Base-by-base conservation (phyloP, 2,329 filamentous ascomycete species). In the Nemania serpens region DNA sequence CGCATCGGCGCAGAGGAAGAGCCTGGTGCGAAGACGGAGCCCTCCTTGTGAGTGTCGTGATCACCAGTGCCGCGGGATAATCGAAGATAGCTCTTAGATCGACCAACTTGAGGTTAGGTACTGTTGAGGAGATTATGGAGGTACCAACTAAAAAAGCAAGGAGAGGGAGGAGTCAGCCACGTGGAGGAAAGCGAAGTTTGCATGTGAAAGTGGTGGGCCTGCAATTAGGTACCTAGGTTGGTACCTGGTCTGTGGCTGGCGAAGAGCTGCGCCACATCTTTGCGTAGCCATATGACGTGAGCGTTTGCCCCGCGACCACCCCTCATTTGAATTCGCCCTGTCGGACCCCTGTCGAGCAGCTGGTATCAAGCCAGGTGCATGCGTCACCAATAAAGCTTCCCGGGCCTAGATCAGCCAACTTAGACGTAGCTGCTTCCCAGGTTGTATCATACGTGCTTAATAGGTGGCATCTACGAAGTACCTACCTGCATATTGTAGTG, bases 1-100 rank as follows among this genome's bases (percentile, higher is more conserved):
- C 18, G 57, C 47, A 2, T 63, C 66, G 20, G n/a, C 65, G 49
- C 33, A 58, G 48, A 59, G 48, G 33, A 43, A 17, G 18, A 37
- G 36, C n/a, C 12, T 6, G 22, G 6, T 9, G 18, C 46, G 20
- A 25, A 47, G 34, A 39, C 52, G 12, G 22, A 34, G 34, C 6
- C 45, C 43, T 20, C 39, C 43, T 33, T 58, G 52, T 33, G 48
- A 58, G 41, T 39, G 43, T 29, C 22, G 34, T 52, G 25, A 29
- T 29, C 4, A 29, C 7, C 25, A 29, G 25, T 29, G 25, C 7
- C 4, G 7, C 25, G 25, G 25, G 3, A 29, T 29, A 29, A 3
- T 29, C 25, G 25, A 29, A 29, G 7, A 29, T 29, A 29, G 25
- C 4, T 29, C 7, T 29, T 29, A 29, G 25, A 29, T 7, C 4